A percentile compares a stretch with the other conserved stretches of the same genome.
These are phyloP conservation scores for Calonectria fujianensis DNA, from an alignment of 2,329 filamentous ascomycete genomes.

Conservation along the genomic window DNA sequence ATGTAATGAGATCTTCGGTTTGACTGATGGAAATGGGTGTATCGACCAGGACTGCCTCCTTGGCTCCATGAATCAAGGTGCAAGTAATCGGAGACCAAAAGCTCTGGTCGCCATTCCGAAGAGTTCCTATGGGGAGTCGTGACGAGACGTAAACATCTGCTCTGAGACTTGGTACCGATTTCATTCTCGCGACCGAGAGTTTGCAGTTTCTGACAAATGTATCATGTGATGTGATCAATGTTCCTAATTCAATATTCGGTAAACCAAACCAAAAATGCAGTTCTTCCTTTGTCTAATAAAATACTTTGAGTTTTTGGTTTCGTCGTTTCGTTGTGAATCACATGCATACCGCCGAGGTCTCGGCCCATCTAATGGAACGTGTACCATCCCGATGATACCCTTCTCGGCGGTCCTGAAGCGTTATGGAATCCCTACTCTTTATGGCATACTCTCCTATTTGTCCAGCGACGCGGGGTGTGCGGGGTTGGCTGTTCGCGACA, in stretches of 20 bases:
- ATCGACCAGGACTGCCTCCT: constrained; percentile 27
- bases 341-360: background rate
- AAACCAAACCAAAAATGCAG: background rate
- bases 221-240: too few species aligned
- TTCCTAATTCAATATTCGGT: too few species aligned
- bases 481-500: background rate
- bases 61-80: constrained; percentile 25
- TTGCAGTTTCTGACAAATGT: background rate
- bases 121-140: background rate
- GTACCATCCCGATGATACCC: background rate
- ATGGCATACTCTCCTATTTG: background rate
- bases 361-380: background rate
- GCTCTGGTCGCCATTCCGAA: background rate
- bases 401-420: background rate
- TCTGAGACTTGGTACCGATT: background rate
- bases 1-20: constrained; percentile 12
- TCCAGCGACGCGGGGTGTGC: background rate
- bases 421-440: background rate
- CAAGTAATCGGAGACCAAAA: constrained; percentile 30
- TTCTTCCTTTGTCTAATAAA: background rate
- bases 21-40: constrained; percentile 25
- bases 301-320: background rate
- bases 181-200: background rate
- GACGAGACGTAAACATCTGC: constrained; percentile 22
- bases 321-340: background rate